These are phyloP conservation scores for Turnera subulata DNA, from an alignment of 345 rosid genomes.

Conservation along the genomic window DNA sequence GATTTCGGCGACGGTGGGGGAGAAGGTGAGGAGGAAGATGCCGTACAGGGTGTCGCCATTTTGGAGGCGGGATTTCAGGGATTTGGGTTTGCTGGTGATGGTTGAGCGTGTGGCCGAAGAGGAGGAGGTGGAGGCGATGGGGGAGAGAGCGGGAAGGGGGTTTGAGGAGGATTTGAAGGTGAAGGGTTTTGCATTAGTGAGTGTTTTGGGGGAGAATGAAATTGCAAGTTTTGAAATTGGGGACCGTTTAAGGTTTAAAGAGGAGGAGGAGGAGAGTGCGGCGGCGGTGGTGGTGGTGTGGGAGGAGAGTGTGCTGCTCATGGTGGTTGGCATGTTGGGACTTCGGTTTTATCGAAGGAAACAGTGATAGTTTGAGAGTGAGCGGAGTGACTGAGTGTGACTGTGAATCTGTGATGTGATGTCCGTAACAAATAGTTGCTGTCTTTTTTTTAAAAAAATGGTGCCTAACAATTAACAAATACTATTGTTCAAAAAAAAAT, in stretches of 20 bases:
- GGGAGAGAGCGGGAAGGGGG: slow-evolving; percentile 24
- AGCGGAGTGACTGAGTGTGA: too few relatives aligned
- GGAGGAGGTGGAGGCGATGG: slow-evolving; percentile 5
- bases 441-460: too few relatives aligned
- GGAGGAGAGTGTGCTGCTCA: slow-evolving; percentile 19
- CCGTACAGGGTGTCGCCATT: slow-evolving; percentile 78
- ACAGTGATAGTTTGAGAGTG: too few relatives aligned
- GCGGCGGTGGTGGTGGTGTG: slow-evolving; percentile 1
- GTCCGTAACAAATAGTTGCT: too few relatives aligned
- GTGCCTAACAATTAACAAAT: too few relatives aligned
- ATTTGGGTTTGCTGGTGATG: slow-evolving; percentile 2
- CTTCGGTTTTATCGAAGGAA: neutral
- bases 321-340: neutral
- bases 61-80: slow-evolving; percentile 73
- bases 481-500: too few relatives aligned
- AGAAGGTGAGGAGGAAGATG: slow-evolving; percentile 73
- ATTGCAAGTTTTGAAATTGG: slow-evolving; percentile 23
- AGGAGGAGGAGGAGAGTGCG: too few relatives aligned
- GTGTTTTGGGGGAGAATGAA: slow-evolving; percentile 4
- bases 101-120: too few relatives aligned
- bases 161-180: slow-evolving; percentile 25
- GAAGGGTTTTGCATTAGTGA: slow-evolving; percentile 20
- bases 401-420: too few relatives aligned
- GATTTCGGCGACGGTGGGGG: slow-evolving; percentile 92
- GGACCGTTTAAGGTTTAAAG: neutral